Conservation (phyloP, 139 green algal genomes). For the Pseudopediastrum boryanum region DNA sequence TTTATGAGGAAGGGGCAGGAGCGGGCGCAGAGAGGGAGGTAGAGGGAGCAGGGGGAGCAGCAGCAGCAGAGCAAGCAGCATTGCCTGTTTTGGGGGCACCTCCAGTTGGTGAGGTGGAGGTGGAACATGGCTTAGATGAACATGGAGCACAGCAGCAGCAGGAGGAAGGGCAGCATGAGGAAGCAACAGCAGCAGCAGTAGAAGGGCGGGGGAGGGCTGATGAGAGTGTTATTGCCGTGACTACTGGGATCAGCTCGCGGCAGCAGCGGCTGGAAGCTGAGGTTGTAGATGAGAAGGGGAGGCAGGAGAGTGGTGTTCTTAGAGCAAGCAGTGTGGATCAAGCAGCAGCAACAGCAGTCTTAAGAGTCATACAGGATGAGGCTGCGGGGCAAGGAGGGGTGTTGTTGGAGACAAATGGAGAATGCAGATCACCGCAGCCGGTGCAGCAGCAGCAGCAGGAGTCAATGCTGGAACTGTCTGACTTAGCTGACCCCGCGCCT, state of each 20-base stretch:
- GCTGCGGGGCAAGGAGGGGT: no score
- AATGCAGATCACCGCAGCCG: not conserved
- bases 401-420: no score
- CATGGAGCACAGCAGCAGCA: conserved; percentile 7
- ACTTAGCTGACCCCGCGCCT: no score
- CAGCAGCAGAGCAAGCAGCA: not conserved
- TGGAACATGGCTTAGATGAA: not conserved
- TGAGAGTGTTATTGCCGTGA: no score
- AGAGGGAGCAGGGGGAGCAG: not conserved
- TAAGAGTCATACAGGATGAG: no score
- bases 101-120: not conserved
- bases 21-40: not conserved
- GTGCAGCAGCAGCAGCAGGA: conserved; percentile 12
- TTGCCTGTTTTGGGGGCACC: not conserved
- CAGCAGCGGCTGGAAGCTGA: no score
- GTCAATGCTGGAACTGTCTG: not conserved
- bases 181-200: not conserved
- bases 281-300: not conserved
- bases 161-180: not conserved
- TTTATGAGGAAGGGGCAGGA: not conserved
- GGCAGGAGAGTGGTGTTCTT: no score
- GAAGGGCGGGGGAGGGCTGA: no score
- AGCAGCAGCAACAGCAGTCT: not conserved
- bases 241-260: no score
- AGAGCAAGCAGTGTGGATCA: no score